A percentile compares a stretch with the other conserved stretches of the same genome.
Evolutionary conservation across 257 asterid species (phyloP).

Genomic region (Solanum infundibuliforme): DNA sequence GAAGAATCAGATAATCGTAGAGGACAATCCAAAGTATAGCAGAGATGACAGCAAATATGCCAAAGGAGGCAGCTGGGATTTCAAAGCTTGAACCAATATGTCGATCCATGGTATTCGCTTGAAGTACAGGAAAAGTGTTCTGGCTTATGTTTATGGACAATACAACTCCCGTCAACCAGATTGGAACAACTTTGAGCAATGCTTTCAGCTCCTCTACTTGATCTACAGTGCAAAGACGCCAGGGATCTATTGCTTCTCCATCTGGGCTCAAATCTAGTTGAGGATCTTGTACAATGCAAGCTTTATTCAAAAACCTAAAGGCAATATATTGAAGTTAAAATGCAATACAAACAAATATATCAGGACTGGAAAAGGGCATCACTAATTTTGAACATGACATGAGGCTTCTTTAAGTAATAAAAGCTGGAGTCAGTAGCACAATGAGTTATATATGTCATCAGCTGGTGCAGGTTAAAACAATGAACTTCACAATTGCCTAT

Average conservation of each 20-base stretch:
- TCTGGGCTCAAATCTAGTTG: constrained; percentile 22
- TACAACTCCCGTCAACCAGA: constrained; percentile 62
- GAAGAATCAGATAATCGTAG: constrained; percentile 47
- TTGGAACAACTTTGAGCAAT: constrained; percentile 41
- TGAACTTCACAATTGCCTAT: neutral
- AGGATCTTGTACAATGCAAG: constrained; percentile 45
- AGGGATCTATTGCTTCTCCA: constrained; percentile 30
- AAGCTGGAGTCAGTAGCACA: neutral
- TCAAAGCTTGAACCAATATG: constrained; percentile 31
- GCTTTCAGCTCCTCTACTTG: constrained; percentile 75
- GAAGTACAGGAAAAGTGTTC: constrained; percentile 44
- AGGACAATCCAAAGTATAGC: constrained; percentile 37
- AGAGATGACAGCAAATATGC: constrained; percentile 27
- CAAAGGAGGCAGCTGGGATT: constrained; percentile 67
- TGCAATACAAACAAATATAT: neutral
- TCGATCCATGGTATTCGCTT: constrained; percentile 55
- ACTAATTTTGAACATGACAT: neutral
- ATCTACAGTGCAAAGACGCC: constrained; percentile 59
- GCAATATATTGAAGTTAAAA: neutral
- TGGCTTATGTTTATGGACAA: constrained; percentile 37
- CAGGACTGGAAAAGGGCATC: neutral
- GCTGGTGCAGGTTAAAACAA: neutral
- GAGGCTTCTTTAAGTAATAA: neutral
- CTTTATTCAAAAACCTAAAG: constrained; percentile 60
- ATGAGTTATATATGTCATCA: neutral